Percentiles rank a stretch among this genome's conserved stretches.
phyloP scores from a whole-genome alignment of 208 protist genomes.

The Crithidia expoeki region DNA sequence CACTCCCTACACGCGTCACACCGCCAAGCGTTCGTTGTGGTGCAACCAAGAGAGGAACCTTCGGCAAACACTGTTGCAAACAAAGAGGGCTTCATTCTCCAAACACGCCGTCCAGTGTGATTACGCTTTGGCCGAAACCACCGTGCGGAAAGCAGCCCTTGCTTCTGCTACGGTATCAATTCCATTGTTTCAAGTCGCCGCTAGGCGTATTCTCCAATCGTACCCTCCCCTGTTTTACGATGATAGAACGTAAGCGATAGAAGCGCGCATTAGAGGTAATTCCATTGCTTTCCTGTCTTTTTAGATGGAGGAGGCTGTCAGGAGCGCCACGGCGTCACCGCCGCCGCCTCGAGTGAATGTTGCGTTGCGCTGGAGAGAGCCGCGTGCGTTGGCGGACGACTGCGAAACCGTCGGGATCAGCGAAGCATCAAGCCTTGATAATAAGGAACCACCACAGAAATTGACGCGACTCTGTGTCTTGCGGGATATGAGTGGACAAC shows the following conservation, averaged over 20 bases:
- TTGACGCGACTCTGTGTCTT: conserved; percentile 22
- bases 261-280: background rate
- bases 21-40: no score
- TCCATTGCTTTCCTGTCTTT: background rate
- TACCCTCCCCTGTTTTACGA: no score
- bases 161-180: no score
- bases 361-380: conserved; percentile 33
- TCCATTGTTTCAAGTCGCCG: no score
- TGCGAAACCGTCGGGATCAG: background rate
- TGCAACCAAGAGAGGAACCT: no score
- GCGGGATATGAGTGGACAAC: background rate
- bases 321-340: background rate
- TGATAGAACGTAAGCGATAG: background rate
- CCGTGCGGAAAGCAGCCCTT: no score
- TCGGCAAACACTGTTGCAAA: no score
- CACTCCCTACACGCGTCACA: no score
- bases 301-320: background rate
- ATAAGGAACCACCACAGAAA: background rate
- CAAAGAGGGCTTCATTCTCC: no score
- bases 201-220: no score
- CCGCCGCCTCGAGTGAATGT: conserved; percentile 20
- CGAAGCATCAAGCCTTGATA: background rate
- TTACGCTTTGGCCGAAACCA: no score
- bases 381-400: background rate
- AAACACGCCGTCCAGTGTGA: no score